phyloP scores from a whole-genome alignment of 2,329 filamentous ascomycete species.

The Xylaria digitata region DNA sequence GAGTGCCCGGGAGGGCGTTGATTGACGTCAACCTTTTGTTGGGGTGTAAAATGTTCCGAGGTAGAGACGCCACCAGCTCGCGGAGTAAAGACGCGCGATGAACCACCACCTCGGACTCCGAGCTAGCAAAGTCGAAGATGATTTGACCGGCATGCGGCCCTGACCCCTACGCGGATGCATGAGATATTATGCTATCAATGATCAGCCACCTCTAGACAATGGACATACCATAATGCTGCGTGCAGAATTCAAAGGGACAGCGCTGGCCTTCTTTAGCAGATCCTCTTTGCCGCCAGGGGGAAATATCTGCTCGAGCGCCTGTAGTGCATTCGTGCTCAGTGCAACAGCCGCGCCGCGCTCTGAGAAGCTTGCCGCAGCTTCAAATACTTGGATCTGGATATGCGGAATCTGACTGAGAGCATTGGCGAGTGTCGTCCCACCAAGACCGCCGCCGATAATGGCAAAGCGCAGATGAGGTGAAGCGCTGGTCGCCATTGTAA shows the following conservation, averaged over 20 bases:
- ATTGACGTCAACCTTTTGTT: conserved; percentile 35
- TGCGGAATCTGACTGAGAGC: conserved; percentile 31
- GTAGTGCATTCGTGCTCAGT: conserved; percentile 25
- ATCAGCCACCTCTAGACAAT: not conserved
- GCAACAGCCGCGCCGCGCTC: conserved; percentile 38
- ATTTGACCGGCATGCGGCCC: conserved; percentile 37
- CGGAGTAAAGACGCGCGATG: conserved; percentile 39
- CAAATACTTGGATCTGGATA: conserved; percentile 29
- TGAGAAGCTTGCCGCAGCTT: conserved; percentile 32
- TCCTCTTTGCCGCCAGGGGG: conserved; percentile 18
- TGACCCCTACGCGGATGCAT: conserved; percentile 29
- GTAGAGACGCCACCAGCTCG: conserved; percentile 36
- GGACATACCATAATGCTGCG: conserved; percentile 36
- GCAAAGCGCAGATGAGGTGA: conserved; percentile 16
- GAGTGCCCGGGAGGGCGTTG: not conserved
- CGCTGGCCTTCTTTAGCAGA: conserved; percentile 33
- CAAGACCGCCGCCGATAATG: conserved; percentile 37
- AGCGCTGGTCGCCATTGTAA: too few relatives aligned
- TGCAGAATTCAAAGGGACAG: conserved; percentile 32
- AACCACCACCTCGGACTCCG: conserved; percentile 15
- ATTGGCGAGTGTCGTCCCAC: conserved; percentile 34
- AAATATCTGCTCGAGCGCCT: conserved; percentile 30
- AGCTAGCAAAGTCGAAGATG: conserved; percentile 24
- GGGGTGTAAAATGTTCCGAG: conserved; percentile 34
- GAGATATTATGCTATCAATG: not conserved